Evolutionary conservation across 2,329 filamentous ascomycete genomes (phyloP).

Genomic region (Hysterium pulicare): DNA sequence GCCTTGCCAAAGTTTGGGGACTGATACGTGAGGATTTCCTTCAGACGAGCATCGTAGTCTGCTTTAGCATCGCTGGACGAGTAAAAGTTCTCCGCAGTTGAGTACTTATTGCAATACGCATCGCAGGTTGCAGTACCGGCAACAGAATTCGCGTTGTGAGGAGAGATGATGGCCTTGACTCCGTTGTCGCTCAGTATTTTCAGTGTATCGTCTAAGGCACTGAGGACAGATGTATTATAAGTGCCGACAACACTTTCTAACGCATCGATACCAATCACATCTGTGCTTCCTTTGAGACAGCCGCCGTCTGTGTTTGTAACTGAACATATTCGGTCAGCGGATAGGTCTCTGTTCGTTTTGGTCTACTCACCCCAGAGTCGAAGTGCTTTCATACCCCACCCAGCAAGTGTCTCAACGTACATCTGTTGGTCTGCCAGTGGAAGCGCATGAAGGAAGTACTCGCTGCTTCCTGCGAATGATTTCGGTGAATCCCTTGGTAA

Average conservation of each 20-base stretch:
- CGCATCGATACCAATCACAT: conserved; percentile 10
- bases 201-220: conserved; percentile 27
- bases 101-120: conserved; percentile 9
- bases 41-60: conserved; percentile 9
- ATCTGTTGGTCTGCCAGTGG: conserved; percentile 18
- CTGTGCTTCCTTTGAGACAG: conserved; percentile 28
- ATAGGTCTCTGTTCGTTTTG: too few species aligned
- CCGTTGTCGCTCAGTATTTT: conserved; percentile 23
- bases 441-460: conserved; percentile 29
- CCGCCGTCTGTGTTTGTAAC: conserved; percentile 10
- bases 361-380: conserved; percentile 28
- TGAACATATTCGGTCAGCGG: background rate
- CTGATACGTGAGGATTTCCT: conserved; percentile 5
- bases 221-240: conserved; percentile 24
- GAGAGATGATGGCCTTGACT: conserved; percentile 33
- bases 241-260: conserved; percentile 23
- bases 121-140: conserved; percentile 3
- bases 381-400: conserved; percentile 26
- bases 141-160: conserved; percentile 26
- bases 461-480: conserved; percentile 27
- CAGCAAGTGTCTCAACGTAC: conserved; percentile 24
- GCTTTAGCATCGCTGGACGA: conserved; percentile 5
- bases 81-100: conserved; percentile 5
- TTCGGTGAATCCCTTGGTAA: conserved; percentile 1
- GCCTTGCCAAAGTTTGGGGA: conserved; percentile 10